Conservation (phyloP, 352 stramenopile species). For the Globisporangium iwayamae region DNA sequence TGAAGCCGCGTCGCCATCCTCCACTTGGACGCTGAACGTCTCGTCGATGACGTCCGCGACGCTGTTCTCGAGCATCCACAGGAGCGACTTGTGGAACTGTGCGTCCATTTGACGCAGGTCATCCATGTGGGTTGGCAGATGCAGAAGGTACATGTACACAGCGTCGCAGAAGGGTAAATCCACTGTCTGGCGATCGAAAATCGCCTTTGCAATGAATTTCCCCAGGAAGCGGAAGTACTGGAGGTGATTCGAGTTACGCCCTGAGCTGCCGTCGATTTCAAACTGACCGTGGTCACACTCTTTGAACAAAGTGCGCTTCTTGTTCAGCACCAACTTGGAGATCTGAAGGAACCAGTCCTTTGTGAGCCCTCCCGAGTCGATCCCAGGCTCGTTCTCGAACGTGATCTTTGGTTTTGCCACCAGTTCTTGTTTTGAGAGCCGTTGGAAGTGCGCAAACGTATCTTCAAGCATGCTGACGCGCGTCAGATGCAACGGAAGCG, state of each 20-base stretch:
- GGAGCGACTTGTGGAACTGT: slow-evolving; percentile 77
- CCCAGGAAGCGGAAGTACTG: slow-evolving; percentile 66
- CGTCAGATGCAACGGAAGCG: slow-evolving; percentile 42
- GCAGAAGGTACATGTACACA: slow-evolving; percentile 71
- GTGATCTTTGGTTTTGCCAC: slow-evolving; percentile 72
- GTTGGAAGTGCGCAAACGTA: slow-evolving; percentile 51
- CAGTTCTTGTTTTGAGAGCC: slow-evolving; percentile 45
- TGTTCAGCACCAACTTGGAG: slow-evolving; percentile 40
- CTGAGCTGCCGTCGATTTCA: slow-evolving; percentile 42
- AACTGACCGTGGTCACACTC: slow-evolving; percentile 46
- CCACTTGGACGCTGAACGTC: slow-evolving; percentile 77
- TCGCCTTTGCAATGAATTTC: slow-evolving; percentile 80
- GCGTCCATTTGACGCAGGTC: slow-evolving; percentile 74
- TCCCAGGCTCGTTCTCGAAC: slow-evolving; percentile 80
- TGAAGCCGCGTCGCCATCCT: slow-evolving; percentile 6
- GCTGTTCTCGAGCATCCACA: slow-evolving; percentile 87
- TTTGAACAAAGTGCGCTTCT: slow-evolving; percentile 44
- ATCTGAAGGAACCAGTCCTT: slow-evolving; percentile 89
- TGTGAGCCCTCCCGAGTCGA: slow-evolving; percentile 85
- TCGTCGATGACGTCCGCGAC: slow-evolving; percentile 78
- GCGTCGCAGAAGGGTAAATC: slow-evolving; percentile 75
- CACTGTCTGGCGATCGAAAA: slow-evolving; percentile 83
- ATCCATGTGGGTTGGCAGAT: slow-evolving; percentile 34
- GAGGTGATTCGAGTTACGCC: slow-evolving; percentile 25
- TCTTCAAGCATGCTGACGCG: slow-evolving; percentile 68